Evolutionary conservation across 2,329 filamentous ascomycete genomes (phyloP).

Genomic region (Colletotrichum truncatum): DNA sequence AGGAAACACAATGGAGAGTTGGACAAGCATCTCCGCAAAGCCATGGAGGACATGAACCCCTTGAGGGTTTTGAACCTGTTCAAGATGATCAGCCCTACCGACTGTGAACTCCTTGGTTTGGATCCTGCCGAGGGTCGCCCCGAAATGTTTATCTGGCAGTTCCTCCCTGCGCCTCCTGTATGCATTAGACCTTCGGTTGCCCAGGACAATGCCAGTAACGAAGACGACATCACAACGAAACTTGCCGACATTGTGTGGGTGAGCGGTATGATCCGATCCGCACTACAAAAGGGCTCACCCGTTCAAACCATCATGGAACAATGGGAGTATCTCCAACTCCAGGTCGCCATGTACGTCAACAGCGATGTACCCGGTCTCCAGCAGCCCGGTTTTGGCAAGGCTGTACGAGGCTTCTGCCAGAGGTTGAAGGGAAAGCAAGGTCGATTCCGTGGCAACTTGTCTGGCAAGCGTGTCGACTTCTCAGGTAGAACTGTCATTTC

Average conservation of each 20-base stretch:
- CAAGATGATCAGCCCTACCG: conserved; percentile 82
- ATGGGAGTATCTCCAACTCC: conserved; percentile 96
- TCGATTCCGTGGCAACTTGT: conserved; percentile 95
- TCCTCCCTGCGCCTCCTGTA: conserved; percentile 90
- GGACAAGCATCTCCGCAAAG: conserved; percentile 91
- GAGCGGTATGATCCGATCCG: conserved; percentile 85
- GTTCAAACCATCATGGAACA: conserved; percentile 95
- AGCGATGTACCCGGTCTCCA: conserved; percentile 94
- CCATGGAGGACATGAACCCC: conserved; percentile 93
- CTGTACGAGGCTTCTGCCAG: conserved; percentile 93
- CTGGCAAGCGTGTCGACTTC: conserved; percentile 98
- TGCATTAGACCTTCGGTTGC: conserved; percentile 94
- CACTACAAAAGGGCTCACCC: conserved; percentile 83
- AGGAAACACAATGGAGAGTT: conserved; percentile 82
- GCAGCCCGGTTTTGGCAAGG: conserved; percentile 86
- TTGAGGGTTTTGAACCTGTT: conserved; percentile 90
- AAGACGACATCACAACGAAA: conserved; percentile 96
- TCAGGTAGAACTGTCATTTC: conserved; percentile 98
- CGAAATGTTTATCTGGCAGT: conserved; percentile 98
- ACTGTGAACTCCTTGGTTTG: conserved; percentile 91
- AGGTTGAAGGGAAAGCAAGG: conserved; percentile 97
- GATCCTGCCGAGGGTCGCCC: conserved; percentile 87
- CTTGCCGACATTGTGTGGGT: conserved; percentile 96
- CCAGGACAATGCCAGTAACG: conserved; percentile 91
- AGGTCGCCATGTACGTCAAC: conserved; percentile 98